Percentiles rank a stretch among this genome's conserved stretches.
phyloP scores from a whole-genome alignment of 257 asterid genomes.

The Gentiana straminea region DNA sequence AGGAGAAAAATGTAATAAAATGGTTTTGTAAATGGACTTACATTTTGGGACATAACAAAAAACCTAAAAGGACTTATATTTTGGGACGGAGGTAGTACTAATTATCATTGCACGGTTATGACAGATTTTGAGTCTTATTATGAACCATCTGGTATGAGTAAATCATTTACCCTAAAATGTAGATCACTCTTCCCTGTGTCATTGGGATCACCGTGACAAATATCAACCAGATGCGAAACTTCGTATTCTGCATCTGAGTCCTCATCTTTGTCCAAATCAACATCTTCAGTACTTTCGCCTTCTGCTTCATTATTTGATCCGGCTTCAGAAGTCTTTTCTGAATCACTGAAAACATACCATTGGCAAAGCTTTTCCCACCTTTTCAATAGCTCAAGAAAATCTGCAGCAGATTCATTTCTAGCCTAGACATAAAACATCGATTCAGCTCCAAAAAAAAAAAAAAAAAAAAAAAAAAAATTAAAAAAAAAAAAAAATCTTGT shows the following conservation, averaged over 20 bases:
- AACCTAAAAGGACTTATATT: too few relatives aligned
- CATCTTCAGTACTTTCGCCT: constrained; percentile 13
- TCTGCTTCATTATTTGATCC: constrained; percentile 23
- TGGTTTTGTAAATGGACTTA: too few relatives aligned
- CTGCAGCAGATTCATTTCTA: constrained; percentile 69
- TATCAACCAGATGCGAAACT: constrained; percentile 43
- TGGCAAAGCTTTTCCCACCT: constrained; percentile 64
- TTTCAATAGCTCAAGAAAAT: constrained; percentile 64
- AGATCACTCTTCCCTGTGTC: constrained; percentile 40
- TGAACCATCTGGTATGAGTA: too few relatives aligned
- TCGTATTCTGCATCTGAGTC: constrained; percentile 47
- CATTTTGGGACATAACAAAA: too few relatives aligned
- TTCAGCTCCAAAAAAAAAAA: neutral
- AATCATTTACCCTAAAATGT: constrained; percentile 55
- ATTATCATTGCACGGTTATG: too few relatives aligned
- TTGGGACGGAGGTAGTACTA: too few relatives aligned
- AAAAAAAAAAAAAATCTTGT: neutral
- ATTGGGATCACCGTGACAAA: constrained; percentile 72
- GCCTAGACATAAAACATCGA: constrained; percentile 33
- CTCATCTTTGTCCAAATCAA: constrained; percentile 17
- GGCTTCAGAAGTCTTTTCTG: constrained; percentile 20
- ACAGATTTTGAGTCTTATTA: too few relatives aligned
- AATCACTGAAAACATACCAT: constrained; percentile 26
- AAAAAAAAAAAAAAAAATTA: neutral
- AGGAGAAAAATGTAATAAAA: too few relatives aligned